Percentiles rank a stretch among this genome's conserved stretches.
These are phyloP conservation scores for Solanum clarkiae DNA, from an alignment of 257 asterid species.

Conservation along the genomic window DNA sequence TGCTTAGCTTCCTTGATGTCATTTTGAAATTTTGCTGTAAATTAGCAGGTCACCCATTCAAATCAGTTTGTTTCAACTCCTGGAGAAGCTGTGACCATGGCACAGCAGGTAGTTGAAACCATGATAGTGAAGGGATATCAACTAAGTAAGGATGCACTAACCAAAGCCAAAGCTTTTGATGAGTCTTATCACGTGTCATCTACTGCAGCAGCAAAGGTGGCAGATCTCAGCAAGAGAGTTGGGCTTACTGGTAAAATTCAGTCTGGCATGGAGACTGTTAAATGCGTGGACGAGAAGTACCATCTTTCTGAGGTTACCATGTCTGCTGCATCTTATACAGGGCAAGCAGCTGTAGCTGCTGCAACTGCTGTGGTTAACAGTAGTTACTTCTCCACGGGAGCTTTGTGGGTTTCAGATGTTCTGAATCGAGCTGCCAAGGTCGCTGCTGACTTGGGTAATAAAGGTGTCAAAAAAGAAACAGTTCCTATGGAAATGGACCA, in stretches of 20 bases:
- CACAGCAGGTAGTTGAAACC: constrained; percentile 33
- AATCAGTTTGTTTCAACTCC: constrained; percentile 30
- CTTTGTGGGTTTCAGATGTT: constrained; percentile 42
- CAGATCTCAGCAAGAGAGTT: constrained; percentile 31
- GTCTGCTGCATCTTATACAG: constrained; percentile 30
- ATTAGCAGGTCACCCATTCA: constrained; percentile 11
- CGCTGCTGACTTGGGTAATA: constrained; percentile 38
- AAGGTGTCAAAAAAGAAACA: background rate
- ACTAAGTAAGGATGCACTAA: constrained; percentile 41
- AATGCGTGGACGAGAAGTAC: constrained; percentile 33
- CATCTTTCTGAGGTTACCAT: constrained; percentile 27
- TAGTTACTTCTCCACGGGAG: constrained; percentile 46
- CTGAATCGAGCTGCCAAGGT: constrained; percentile 40
- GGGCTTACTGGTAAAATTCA: constrained; percentile 43
- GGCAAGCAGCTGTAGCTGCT: constrained; percentile 35
- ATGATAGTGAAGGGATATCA: constrained; percentile 45
- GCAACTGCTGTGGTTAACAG: constrained; percentile 40
- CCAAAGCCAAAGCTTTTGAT: constrained; percentile 55
- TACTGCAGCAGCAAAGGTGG: constrained; percentile 38
- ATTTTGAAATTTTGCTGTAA: background rate
- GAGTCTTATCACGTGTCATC: constrained; percentile 40
- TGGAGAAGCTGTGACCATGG: constrained; percentile 43
- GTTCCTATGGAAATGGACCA: background rate
- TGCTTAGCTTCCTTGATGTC: background rate
- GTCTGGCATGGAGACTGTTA: constrained; percentile 27